Percentiles rank a stretch among this genome's conserved stretches.
These are phyloP conservation scores for Solanum tacnaense DNA, from an alignment of 257 asterid genomes.

Conservation along the genomic window DNA sequence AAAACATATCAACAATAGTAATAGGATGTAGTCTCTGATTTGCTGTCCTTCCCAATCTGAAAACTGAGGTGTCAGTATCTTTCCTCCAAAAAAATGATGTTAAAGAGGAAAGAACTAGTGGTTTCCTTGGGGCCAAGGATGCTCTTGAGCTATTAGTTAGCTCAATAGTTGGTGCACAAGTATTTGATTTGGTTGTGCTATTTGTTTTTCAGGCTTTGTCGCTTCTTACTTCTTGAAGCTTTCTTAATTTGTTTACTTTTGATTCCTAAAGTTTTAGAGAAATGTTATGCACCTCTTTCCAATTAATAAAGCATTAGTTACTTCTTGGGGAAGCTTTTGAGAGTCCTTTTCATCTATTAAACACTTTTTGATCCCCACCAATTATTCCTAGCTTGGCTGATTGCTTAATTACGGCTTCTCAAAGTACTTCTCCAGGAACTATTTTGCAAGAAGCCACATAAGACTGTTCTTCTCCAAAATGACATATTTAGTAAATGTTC, in stretches of 20 bases:
- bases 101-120: not conserved
- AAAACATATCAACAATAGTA: not conserved
- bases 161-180: not conserved
- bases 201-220: not conserved
- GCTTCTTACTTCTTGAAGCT: not conserved
- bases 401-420: not conserved
- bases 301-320: not conserved
- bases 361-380: not conserved
- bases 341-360: not conserved
- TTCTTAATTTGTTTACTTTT: not conserved
- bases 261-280: not conserved
- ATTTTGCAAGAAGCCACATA: not conserved
- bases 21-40: not conserved
- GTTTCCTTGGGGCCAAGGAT: not conserved
- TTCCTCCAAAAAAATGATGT: not conserved
- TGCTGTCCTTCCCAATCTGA: not conserved
- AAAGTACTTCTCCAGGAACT: not conserved
- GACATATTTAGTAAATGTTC: not conserved
- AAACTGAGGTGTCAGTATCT: not conserved
- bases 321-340: not conserved
- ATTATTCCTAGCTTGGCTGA: not conserved
- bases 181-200: not conserved
- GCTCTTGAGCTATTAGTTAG: not conserved
- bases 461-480: not conserved
- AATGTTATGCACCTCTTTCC: not conserved